Percentiles rank a stretch among this genome's conserved stretches.
These are phyloP conservation scores for Blyttiomyces sp. DNA, from an alignment of 371 early-diverging fungal genomes.

Conservation along the genomic window DNA sequence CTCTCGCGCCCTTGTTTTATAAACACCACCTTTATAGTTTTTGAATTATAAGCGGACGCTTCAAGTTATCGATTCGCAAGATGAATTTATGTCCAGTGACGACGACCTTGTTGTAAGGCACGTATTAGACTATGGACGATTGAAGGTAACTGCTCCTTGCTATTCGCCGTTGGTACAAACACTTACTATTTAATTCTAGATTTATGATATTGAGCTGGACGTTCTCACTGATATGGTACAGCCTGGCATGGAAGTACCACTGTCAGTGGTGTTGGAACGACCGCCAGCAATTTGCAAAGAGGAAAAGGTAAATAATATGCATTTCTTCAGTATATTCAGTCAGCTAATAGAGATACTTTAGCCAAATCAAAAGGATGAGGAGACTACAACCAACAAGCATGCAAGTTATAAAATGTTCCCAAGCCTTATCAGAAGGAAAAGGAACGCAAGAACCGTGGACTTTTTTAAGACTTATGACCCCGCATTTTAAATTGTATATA, in stretches of 20 bases:
- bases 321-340: background rate
- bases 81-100: constrained; percentile 1
- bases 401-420: constrained; percentile 18
- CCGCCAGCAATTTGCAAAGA: constrained; percentile 37
- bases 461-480: constrained; percentile 23
- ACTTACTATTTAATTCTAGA: constrained; percentile 12
- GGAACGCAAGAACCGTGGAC: constrained; percentile 37
- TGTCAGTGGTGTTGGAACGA: constrained; percentile 26
- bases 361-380: background rate
- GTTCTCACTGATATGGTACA: constrained; percentile 25
- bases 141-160: constrained; percentile 18
- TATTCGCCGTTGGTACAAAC: background rate
- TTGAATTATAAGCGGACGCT: constrained; percentile 23
- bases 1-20: background rate
- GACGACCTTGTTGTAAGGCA: constrained; percentile 26
- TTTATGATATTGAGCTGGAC: constrained; percentile 29
- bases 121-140: constrained; percentile 20
- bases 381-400: background rate
- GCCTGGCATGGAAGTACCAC: constrained; percentile 23
- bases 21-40: constrained; percentile 11
- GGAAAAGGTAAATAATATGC: constrained; percentile 1
- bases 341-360: background rate
- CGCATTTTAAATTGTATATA: too few relatives aligned
- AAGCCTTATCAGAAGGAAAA: constrained; percentile 1
- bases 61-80: background rate